phyloP scores from a whole-genome alignment of 116 monocot genomes.

The Phalaenopsis hybrid region DNA sequence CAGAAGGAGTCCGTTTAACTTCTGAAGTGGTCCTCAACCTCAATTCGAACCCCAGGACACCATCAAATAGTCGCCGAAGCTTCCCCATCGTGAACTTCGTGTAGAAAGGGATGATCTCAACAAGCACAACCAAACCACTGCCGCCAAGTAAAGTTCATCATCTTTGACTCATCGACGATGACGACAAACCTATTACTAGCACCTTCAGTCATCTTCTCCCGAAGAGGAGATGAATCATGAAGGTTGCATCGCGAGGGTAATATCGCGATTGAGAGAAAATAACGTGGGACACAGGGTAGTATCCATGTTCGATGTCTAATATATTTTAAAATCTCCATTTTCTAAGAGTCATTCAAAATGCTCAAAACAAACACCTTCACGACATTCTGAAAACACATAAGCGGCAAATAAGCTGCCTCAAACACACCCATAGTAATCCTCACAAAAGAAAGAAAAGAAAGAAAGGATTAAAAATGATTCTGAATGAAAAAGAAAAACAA shows the following conservation, averaged over 20 bases:
- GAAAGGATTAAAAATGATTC: too few species aligned
- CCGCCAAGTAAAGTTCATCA: slow-evolving; percentile 53
- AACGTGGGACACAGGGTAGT: too few species aligned
- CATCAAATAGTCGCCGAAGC: slow-evolving; percentile 31
- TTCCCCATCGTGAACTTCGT: slow-evolving; percentile 39
- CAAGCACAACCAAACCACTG: slow-evolving; percentile 55
- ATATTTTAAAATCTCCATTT: too few species aligned
- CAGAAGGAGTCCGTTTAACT: slow-evolving; percentile 16
- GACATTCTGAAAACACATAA: too few species aligned
- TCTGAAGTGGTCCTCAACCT: slow-evolving; percentile 27
- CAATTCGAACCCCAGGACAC: slow-evolving; percentile 30
- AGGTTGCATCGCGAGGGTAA: slow-evolving; percentile 73
- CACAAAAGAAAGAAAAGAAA: too few species aligned
- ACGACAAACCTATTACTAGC: slow-evolving; percentile 60
- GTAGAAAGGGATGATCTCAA: slow-evolving; percentile 67
- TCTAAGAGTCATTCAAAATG: too few species aligned
- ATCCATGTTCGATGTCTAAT: too few species aligned
- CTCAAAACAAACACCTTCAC: too few species aligned
- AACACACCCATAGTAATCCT: too few species aligned
- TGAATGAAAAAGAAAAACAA: too few species aligned
- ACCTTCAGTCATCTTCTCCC: slow-evolving; percentile 87
- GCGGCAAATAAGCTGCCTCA: too few species aligned
- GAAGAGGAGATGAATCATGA: slow-evolving; percentile 65
- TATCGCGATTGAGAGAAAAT: slow-evolving; percentile 45
- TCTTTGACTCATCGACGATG: slow-evolving; percentile 75